Base-by-base conservation (phyloP, 164 flowering plant genomes). In the Protea cynaroides region DNA sequence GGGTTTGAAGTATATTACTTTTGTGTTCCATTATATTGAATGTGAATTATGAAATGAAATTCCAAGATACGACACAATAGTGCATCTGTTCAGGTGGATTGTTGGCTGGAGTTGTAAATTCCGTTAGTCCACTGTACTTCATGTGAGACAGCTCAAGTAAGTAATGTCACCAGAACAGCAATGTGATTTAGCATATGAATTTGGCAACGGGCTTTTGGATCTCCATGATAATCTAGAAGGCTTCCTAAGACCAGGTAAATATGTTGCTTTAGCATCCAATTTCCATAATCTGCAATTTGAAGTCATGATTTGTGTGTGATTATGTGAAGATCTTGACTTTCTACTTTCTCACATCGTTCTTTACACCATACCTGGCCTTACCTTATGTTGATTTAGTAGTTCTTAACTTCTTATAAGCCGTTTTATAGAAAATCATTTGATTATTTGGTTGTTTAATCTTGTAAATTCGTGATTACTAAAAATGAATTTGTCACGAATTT, bases 121-220 rank as follows among this genome's bases (percentile, higher is more conserved):
- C 81, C 53, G 53, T 65, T 44, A 38, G 75, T 69, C 96, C 96
- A 40, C 62, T 87, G 53, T 89, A 89, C 66, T 89, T 89, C 51
- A 73, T 51, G 83, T 86, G 60, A 82, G 54, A 59, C 61, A 86
- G 24, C 56, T 63, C 9, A 76, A 71, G 69, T 90, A 90, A 80
- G 86, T 90, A 49, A 79, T 90, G 90, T 56, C 93, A 46, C 87
- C 96, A 43, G 93, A 84, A 71, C 82, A 87, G 72, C 93, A 93
- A 25, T 87, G 92, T 80, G 93, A 87, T 77, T 67, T 83, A 25
- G 91, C 91, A 6, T 87, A 80, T 77, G 91, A 86, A 65, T 80
- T 84, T 74, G 93, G 90, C 7, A 83, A 86, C 68, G 96, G 96
- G 46, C 79, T 83, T 17, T 64, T 84, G 71, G 82, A 75, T 74